phyloP scores from a whole-genome alignment of 2,329 filamentous ascomycete species.

The Furcasterigmium furcatum region DNA sequence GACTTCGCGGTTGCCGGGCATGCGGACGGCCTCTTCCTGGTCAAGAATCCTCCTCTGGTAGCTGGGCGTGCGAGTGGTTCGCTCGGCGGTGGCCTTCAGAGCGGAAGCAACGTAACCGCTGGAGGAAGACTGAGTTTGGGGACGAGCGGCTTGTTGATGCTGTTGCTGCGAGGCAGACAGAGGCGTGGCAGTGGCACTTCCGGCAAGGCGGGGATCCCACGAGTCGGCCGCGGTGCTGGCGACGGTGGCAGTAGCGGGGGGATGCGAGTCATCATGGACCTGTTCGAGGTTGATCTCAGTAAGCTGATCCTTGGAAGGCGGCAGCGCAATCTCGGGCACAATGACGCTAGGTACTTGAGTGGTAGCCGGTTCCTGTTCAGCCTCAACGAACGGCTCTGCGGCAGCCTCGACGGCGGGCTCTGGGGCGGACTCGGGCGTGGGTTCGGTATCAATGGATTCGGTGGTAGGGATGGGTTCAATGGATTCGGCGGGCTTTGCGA shows the following conservation, averaged over 20 bases:
- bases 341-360: slow-evolving; percentile 28
- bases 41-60: slow-evolving; percentile 86
- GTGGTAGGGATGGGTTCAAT: slow-evolving; percentile 31
- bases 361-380: slow-evolving; percentile 19
- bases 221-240: slow-evolving; percentile 89
- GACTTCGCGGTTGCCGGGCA: slow-evolving; percentile 95
- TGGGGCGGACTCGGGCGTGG: slow-evolving; percentile 28
- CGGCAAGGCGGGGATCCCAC: slow-evolving; percentile 64
- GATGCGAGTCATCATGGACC: slow-evolving; percentile 76
- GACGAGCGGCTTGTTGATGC: slow-evolving; percentile 57
- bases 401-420: slow-evolving; percentile 28
- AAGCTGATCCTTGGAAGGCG: slow-evolving; percentile 75
- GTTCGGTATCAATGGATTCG: slow-evolving; percentile 17
- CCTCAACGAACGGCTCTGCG: slow-evolving; percentile 24
- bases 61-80: slow-evolving; percentile 67
- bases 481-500: slow-evolving; percentile 41
- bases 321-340: slow-evolving; percentile 53
- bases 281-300: slow-evolving; percentile 92
- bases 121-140: slow-evolving; percentile 4
- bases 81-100: slow-evolving; percentile 68
- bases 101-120: slow-evolving; percentile 74
- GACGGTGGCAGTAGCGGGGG: slow-evolving; percentile 75
- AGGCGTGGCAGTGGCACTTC: slow-evolving; percentile 63
- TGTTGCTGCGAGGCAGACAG: slow-evolving; percentile 61
- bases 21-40: slow-evolving; percentile 95